Evolutionary conservation across 805 yeast species (phyloP).

Genomic region (Danielia reshetovae): DNA sequence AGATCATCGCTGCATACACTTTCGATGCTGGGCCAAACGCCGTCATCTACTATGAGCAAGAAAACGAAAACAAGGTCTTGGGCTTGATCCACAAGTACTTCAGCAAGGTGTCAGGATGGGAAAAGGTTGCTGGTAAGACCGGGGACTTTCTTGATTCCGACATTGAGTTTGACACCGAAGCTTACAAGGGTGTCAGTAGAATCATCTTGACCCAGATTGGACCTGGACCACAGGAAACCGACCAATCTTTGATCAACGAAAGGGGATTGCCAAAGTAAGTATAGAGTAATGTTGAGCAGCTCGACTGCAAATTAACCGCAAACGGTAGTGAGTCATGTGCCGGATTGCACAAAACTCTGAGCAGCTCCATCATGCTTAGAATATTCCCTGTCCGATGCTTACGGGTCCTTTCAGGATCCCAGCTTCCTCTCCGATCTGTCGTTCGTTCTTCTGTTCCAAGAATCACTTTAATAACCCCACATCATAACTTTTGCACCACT

Average conservation of each 20-base stretch:
- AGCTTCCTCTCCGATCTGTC: too few relatives aligned
- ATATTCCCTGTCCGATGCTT: too few relatives aligned
- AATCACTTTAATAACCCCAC: too few relatives aligned
- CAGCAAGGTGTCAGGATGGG: slow-evolving; percentile 67
- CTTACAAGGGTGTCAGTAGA: slow-evolving; percentile 71
- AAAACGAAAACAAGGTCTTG: slow-evolving; percentile 70
- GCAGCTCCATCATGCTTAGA: too few relatives aligned
- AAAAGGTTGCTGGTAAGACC: slow-evolving; percentile 20
- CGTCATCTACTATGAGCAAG: slow-evolving; percentile 80
- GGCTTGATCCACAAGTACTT: slow-evolving; percentile 65
- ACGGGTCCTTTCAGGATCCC: too few relatives aligned
- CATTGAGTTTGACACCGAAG: slow-evolving; percentile 45
- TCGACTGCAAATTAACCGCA: too few relatives aligned
- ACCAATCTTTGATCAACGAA: slow-evolving; percentile 53
- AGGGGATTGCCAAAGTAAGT: slow-evolving; percentile 54
- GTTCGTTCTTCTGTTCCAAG: too few relatives aligned
- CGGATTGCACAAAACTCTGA: too few relatives aligned
- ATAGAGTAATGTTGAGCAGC: too few relatives aligned
- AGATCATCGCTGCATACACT: slow-evolving; percentile 87
- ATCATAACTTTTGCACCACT: too few relatives aligned
- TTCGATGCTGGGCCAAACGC: slow-evolving; percentile 99
- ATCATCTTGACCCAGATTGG: slow-evolving; percentile 86
- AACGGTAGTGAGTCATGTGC: too few relatives aligned
- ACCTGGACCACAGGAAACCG: slow-evolving; percentile 70
- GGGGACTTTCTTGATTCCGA: slow-evolving; percentile 18